Conservation (phyloP, 192 early-diverging fungal species). For the Coemansia guatemalensis region DNA sequence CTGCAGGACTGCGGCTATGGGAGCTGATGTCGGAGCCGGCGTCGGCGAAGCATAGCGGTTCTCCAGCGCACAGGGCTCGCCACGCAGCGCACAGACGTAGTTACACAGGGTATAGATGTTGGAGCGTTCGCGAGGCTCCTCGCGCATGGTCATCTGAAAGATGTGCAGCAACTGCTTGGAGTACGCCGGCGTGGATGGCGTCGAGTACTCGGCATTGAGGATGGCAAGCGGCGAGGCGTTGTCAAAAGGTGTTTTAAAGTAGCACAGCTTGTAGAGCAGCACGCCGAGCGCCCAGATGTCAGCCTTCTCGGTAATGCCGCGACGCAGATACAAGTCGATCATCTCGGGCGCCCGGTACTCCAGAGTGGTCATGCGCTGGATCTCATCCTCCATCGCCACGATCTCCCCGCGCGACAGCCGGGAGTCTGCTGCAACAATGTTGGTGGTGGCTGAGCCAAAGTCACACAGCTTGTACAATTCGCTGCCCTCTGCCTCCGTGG, state of each 20-base stretch:
- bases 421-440: conserved; percentile 12
- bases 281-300: conserved; percentile 88
- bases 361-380: conserved; percentile 84
- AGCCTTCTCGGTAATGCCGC: conserved; percentile 83
- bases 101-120: conserved; percentile 80
- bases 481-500: conserved; percentile 28
- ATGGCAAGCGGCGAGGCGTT: conserved; percentile 84
- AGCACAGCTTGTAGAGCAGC: conserved; percentile 94
- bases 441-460: conserved; percentile 84
- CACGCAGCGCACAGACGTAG: conserved; percentile 60
- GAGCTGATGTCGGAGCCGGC: conserved; percentile 7
- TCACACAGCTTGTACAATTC: conserved; percentile 85
- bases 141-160: conserved; percentile 72
- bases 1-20: neutral
- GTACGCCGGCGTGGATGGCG: conserved; percentile 74
- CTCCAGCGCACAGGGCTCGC: conserved; percentile 42
- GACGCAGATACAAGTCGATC: conserved; percentile 85
- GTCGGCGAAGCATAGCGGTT: conserved; percentile 44
- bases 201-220: conserved; percentile 79
- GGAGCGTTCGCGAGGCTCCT: conserved; percentile 71
- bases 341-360: conserved; percentile 97
- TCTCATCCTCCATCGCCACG: conserved; percentile 82
- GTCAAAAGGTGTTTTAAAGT: conserved; percentile 94
- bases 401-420: conserved; percentile 66
- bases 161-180: conserved; percentile 58